These are phyloP conservation scores for Lagerstroemia fauriei DNA, from an alignment of 441 rosid species.

Conservation along the genomic window DNA sequence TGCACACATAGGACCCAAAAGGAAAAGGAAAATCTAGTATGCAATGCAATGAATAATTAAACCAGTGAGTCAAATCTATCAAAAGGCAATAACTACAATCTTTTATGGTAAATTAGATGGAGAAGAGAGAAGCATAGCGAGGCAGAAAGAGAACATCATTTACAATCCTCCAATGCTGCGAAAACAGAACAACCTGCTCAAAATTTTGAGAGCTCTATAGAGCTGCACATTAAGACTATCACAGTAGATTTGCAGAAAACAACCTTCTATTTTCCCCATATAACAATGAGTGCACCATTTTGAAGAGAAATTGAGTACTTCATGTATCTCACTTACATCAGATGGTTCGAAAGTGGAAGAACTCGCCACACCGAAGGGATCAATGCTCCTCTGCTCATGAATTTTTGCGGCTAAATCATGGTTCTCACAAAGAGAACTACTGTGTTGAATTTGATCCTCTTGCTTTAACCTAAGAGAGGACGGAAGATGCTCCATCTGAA, in stretches of 20 bases:
- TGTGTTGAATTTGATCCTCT: constrained; percentile 41
- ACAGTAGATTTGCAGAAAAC: not conserved
- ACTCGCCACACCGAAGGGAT: constrained; percentile 12
- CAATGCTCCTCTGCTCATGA: constrained; percentile 24
- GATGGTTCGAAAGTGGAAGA: constrained; percentile 21
- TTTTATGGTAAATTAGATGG: no score
- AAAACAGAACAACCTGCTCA: no score
- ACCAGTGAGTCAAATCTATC: no score
- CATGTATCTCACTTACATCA: not conserved
- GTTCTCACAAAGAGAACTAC: constrained; percentile 27
- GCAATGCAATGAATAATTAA: no score
- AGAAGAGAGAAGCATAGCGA: no score
- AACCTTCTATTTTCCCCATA: not conserved
- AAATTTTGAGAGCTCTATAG: not conserved
- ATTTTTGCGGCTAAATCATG: constrained; percentile 23
- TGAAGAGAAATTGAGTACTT: not conserved
- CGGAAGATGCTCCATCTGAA: constrained; percentile 45
- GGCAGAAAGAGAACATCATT: no score
- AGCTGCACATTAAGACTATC: not conserved
- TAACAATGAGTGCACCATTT: not conserved
- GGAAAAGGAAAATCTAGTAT: no score
- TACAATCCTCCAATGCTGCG: no score
- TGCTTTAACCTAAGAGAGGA: constrained; percentile 37
- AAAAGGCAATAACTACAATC: no score
- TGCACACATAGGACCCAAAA: not conserved